Conservation (phyloP, 768 basidiomycete genomes). For the Gymnopilus dilepis region DNA sequence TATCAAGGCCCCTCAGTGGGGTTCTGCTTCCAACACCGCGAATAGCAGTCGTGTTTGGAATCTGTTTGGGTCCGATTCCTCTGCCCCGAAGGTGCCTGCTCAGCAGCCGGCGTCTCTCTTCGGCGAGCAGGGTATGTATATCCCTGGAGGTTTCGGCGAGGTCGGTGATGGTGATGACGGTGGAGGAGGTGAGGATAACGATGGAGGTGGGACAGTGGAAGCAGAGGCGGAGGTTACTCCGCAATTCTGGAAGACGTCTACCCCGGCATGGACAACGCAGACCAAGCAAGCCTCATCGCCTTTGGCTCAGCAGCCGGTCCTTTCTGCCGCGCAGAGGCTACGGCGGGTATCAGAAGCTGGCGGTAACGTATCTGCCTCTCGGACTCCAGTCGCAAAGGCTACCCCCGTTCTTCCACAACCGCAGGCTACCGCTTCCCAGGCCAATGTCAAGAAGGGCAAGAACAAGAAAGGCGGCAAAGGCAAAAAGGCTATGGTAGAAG, state of each 20-base stretch:
- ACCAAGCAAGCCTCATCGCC: slow-evolving; percentile 14
- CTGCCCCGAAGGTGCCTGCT: neutral
- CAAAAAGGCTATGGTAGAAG: slow-evolving; percentile 48
- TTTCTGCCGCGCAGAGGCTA: slow-evolving; percentile 25
- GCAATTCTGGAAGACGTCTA: slow-evolving; percentile 21
- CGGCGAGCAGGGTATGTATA: slow-evolving; percentile 10
- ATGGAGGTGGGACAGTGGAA: slow-evolving; percentile 1
- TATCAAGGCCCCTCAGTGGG: slow-evolving; percentile 26
- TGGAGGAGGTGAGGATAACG: slow-evolving; percentile 13
- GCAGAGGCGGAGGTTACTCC: slow-evolving; percentile 8
- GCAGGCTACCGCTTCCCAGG: slow-evolving; percentile 12
- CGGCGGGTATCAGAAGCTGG: slow-evolving; percentile 38
- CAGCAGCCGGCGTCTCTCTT: slow-evolving; percentile 5
- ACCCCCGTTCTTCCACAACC: slow-evolving; percentile 11
- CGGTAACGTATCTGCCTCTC: slow-evolving; percentile 19
- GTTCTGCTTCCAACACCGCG: slow-evolving; percentile 5
- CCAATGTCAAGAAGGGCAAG: slow-evolving; percentile 32
- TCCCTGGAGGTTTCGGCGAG: slow-evolving; percentile 27
- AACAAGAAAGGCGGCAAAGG: slow-evolving; percentile 34
- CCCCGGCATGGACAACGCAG: slow-evolving; percentile 20
- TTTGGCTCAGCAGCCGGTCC: slow-evolving; percentile 11
- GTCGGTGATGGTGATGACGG: slow-evolving; percentile 14
- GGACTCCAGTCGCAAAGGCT: slow-evolving; percentile 23
- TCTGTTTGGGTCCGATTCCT: slow-evolving; percentile 21
- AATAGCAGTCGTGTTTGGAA: slow-evolving; percentile 24